Conservation (phyloP, 805 yeast species). For the Kluyveromyces wickerhamii region DNA sequence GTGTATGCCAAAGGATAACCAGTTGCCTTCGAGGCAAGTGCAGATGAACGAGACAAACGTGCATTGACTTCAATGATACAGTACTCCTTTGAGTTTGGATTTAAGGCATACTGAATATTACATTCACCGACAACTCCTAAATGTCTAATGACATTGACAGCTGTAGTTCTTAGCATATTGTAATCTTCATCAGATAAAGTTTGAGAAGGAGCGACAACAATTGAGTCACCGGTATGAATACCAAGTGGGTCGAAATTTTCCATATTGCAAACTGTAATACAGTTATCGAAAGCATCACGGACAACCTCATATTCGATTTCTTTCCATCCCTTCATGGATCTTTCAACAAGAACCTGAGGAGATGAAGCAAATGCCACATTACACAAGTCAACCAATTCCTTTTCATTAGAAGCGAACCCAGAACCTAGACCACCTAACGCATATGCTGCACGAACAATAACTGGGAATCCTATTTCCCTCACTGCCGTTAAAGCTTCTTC, state of each 20-base stretch:
- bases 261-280: conserved; percentile 99
- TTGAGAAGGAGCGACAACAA: conserved; percentile 98
- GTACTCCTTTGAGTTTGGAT: conserved; percentile 89
- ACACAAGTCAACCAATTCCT: conserved; percentile 76
- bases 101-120: conserved; percentile 93
- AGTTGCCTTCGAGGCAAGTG: conserved; percentile 96
- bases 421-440: conserved; percentile 98
- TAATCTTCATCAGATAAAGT: conserved; percentile 94
- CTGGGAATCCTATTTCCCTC: conserved; percentile 83
- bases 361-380: conserved; percentile 89
- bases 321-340: conserved; percentile 98
- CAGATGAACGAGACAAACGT: conserved; percentile 96
- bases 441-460: conserved; percentile 93
- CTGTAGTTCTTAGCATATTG: conserved; percentile 96
- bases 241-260: conserved; percentile 98
- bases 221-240: conserved; percentile 98
- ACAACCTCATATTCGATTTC: conserved; percentile 98
- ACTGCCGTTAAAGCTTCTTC: conserved; percentile 84
- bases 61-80: conserved; percentile 98
- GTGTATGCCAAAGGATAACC: conserved; percentile 98
- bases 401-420: conserved; percentile 88
- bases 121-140: conserved; percentile 99
- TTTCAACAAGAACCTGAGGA: conserved; percentile 93
- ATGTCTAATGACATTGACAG: conserved; percentile 94
- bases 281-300: conserved; percentile 93